Evolutionary conservation across 208 protist species (phyloP), one percentile per base, ranked within the genome.

Genomic region (Wallacemonas sp.): DNA sequence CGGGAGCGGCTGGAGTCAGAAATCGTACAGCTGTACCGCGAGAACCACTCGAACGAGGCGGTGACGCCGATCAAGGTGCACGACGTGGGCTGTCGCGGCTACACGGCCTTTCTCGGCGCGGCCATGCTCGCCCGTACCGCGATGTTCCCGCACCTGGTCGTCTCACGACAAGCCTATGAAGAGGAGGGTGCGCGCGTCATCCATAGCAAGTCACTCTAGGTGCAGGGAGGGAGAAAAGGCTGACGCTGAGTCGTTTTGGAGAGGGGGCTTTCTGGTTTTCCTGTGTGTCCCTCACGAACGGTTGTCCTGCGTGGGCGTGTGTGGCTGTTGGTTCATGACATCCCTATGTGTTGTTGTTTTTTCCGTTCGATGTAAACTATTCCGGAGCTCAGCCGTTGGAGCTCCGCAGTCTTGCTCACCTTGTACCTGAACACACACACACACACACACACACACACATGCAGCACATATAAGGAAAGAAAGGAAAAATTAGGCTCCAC

Each of bases 131-230:
- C 91, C n/a, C 74, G 80, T 24, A 94, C 78, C 17, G 79, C 87
- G 26, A 91, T 96, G 79, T 96, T 96, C 58, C 87, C 83, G 9
- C 87, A 96, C 48, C 52, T 96, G 32, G 78, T 84, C 6, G 79
- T 96, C 12, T 92, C 91, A 27, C 68, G 82, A 13, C 67, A 90
- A 48, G 91, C 93, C 61, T 96, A 96, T 63, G 87, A 92, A 58
- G 91, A 96, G 65, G 78, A 92, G 44, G 91, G 91, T 0, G 58
- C 72, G 42, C 85, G 83, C 39, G 86, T 93, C 8, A 81, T 93
- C n/a, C 91, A 96, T 66, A 93, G 87, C 83, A 96, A 96, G 68
- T 88, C 71, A 10, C 64, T 92, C 26, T 93, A 80, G 63, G n/a
- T 4, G n/a, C n/a, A n/a, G n/a, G n/a, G n/a, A n/a, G n/a, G n/a